These are phyloP conservation scores for Stagonosporopsis chrysanthemi DNA, from an alignment of 2,329 filamentous ascomycete species.

Conservation along the genomic window DNA sequence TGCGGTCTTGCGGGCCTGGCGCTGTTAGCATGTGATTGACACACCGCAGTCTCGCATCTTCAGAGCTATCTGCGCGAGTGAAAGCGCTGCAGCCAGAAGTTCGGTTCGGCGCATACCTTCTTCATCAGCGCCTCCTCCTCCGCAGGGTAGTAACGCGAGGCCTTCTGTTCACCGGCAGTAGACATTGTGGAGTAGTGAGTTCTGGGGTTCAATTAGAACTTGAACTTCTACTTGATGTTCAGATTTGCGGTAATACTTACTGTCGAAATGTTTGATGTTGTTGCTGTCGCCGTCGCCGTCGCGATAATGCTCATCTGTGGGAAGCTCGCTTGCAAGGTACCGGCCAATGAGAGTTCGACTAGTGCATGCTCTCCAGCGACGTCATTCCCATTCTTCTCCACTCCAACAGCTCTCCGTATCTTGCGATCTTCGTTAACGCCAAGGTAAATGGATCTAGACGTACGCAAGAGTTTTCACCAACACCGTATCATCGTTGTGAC, in stretches of 20 bases:
- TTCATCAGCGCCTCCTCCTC: conserved; percentile 88
- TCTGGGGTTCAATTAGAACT: conserved; percentile 17
- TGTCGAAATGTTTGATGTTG: not conserved
- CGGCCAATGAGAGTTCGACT: conserved; percentile 6
- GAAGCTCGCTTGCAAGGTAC: conserved; percentile 18
- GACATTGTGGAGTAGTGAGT: conserved; percentile 27
- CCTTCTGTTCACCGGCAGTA: conserved; percentile 67
- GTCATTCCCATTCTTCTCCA: conserved; percentile 3
- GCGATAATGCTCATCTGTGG: conserved; percentile 31
- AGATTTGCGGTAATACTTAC: not conserved
- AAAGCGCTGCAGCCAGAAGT: not conserved
- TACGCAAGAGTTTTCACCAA: not conserved
- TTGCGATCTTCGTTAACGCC: not conserved
- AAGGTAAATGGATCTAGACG: not conserved
- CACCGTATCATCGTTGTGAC: not conserved
- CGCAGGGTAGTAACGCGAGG: conserved; percentile 97
- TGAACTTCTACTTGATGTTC: not conserved
- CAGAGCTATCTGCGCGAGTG: not conserved
- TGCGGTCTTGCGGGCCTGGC: conserved; percentile 90
- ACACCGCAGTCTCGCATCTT: not conserved
- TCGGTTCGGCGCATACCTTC: conserved; percentile 75
- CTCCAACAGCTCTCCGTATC: no score
- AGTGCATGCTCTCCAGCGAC: conserved; percentile 6
- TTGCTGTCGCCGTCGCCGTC: conserved; percentile 30
- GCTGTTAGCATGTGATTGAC: conserved; percentile 18